A percentile compares a stretch with the other conserved stretches of the same genome.
phyloP scores from a whole-genome alignment of 1,284 basidiomycete genomes.

The Phylloboletellus chloephorus region DNA sequence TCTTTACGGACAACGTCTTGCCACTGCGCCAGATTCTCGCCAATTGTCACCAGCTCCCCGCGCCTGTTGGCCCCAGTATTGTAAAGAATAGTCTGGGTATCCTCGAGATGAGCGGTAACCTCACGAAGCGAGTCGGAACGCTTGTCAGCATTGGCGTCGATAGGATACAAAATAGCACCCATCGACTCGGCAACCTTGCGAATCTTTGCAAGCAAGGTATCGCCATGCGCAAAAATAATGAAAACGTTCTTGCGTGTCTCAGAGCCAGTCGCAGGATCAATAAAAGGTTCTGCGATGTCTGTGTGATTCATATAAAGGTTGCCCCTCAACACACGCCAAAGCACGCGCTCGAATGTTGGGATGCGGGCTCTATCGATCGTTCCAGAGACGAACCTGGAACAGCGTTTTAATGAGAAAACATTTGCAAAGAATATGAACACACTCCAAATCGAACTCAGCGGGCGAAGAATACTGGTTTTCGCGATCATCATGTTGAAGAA shows the following conservation, averaged over 20 bases:
- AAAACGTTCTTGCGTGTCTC: conserved; percentile 97
- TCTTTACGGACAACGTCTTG: conserved; percentile 93
- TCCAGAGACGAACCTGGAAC: conserved; percentile 82
- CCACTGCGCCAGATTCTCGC: conserved; percentile 87
- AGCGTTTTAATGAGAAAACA: conserved; percentile 5
- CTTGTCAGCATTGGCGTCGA: conserved; percentile 91
- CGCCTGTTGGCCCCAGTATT: conserved; percentile 87
- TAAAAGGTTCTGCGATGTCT: conserved; percentile 91
- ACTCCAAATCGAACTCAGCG: conserved; percentile 85
- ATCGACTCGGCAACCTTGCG: conserved; percentile 98
- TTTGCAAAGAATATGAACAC: conserved; percentile 22
- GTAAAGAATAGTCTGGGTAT: conserved; percentile 86
- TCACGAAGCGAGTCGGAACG: conserved; percentile 87
- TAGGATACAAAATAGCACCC: conserved; percentile 95
- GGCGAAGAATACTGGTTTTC: conserved; percentile 60
- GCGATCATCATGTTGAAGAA: conserved; percentile 87
- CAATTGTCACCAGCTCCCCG: conserved; percentile 80
- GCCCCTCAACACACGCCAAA: conserved; percentile 97
- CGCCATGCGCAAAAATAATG: conserved; percentile 98
- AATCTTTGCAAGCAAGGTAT: conserved; percentile 91
- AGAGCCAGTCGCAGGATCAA: conserved; percentile 75
- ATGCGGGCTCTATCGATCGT: conserved; percentile 93
- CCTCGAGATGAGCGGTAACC: conserved; percentile 86
- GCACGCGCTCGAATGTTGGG: conserved; percentile 92
- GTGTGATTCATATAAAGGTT: conserved; percentile 99